Evolutionary conservation across 768 basidiomycete species (phyloP), one percentile per base, ranked within the genome.

Genomic region (Amanita rubescens): DNA sequence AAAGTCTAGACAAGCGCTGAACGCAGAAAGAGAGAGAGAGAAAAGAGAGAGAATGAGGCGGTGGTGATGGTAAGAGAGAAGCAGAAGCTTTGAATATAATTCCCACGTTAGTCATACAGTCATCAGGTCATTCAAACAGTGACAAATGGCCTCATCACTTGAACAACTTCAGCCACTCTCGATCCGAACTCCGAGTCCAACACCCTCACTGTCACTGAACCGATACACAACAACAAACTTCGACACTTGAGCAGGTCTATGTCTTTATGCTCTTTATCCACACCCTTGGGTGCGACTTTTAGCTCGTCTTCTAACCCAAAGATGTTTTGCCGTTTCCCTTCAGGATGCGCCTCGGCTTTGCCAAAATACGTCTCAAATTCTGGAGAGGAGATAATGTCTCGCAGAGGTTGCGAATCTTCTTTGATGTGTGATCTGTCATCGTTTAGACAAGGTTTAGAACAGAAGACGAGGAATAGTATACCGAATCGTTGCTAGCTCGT

Each of bases 231-330:
- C 90, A 2, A 77, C 84, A 32, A 91, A 81, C 15, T 83, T 22
- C 92, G 81, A 56, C 89, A 85, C 67, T 90, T 90, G 57, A 99
- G 70, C 47, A 98, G 69, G 65, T 95, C 94, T 58, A 99, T 97
- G 64, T 97, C 92, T 66, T 86, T 89, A 55, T 97, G 93, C 27
- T 76, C 77, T 68, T 93, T 98, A 49, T 80, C 79, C 8, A 95
- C 70, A 0, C 93, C 94, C 63, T 96, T 97, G 1, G 94, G 94
- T 5, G 93, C 90, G 0, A 81, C 82, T 71, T 96, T 97, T 27
- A 96, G 71, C 63, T 92, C 85, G 59, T 92, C 94, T 2, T 94
- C 91, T 53, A 68, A 65, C 0, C 95, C 94, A 66, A 94, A 99
- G 1, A 99, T 80, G 62, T 77, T 95, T 62, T 78, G 77, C 48